phyloP scores from a whole-genome alignment of 2,329 filamentous ascomycete species.

The Teratosphaeria zuluensis region DNA sequence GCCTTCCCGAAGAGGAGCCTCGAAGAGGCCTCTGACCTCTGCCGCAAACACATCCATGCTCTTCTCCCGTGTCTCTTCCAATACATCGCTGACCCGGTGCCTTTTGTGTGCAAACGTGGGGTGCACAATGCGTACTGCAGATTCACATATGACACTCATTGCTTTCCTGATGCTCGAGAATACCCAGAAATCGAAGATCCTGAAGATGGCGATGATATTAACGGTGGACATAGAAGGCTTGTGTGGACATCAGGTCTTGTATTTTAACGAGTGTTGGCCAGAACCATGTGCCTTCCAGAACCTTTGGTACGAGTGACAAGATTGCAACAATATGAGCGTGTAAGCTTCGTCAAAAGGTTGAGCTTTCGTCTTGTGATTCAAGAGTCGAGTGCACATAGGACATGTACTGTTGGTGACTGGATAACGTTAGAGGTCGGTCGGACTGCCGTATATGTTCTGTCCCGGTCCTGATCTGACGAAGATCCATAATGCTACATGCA shows the following conservation, averaged over 20 bases:
- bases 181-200: slow-evolving; percentile 14
- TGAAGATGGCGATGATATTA: slow-evolving; percentile 12
- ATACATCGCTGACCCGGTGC: slow-evolving; percentile 26
- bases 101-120: slow-evolving; percentile 24
- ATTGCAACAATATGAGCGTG: background rate
- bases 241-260: background rate
- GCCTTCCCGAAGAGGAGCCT: slow-evolving; percentile 32
- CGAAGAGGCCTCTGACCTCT: slow-evolving; percentile 35
- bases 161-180: slow-evolving; percentile 13
- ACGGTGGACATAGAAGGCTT: slow-evolving; percentile 12
- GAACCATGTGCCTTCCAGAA: background rate
- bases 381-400: background rate
- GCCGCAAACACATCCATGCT: slow-evolving; percentile 40
- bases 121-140: slow-evolving; percentile 27
- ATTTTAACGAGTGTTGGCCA: background rate
- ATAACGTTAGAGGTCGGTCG: background rate
- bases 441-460: background rate
- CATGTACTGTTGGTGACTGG: background rate
- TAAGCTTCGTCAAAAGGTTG: background rate
- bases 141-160: slow-evolving; percentile 22
- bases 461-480: background rate
- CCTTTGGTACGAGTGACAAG: background rate
- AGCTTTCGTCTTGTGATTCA: background rate
- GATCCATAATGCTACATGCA: background rate
- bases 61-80: slow-evolving; percentile 29